Evolutionary conservation across 2,329 filamentous ascomycete genomes (phyloP), one percentile per base, ranked within the genome.

Genomic region (Alternaria gaisen): DNA sequence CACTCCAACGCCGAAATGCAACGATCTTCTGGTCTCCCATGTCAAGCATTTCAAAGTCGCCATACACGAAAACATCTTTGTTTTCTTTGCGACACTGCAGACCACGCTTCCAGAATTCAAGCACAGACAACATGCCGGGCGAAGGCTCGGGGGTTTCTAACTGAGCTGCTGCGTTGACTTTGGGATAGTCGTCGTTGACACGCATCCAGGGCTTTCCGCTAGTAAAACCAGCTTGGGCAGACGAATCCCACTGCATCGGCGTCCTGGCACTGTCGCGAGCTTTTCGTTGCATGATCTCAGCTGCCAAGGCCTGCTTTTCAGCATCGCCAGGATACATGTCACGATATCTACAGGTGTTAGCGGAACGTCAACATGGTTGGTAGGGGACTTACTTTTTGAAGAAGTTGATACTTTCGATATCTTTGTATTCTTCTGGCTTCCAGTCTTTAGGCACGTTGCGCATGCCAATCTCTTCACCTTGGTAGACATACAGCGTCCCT

Each of bases 181-280:
- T 73, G 53, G 73, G 77, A 70, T 85, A 87, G 61, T 86, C 82
- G 36, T 86, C 84, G 64, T 87, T 84, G 6, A 87, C 81, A 16
- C 84, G 81, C 86, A 89, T 89, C 87, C 87, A 89, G 0, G 87
- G 86, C 36, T 80, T 81, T 0, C 81, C 82, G 12, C 79, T 76
- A 7, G 87, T 88, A 79, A 92, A 92, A 3, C 90, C 90, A 0
- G 85, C 87, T 64, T 89, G 84, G 1, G 81, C 69, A 0, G 79
- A 77, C 1, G 74, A 78, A 51, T 83, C 82, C 90, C 90, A 92
- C 69, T 91, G 89, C 79, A 92, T 87, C 0, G 90, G 90, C 4
- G 86, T 85, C 16, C 90, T 83, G 10, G 88, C 85, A 69, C 91
- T 87, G 74, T 92, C 89, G 42, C 89, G 82, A n/a, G 84, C 87